Conservation (phyloP, 495 filamentous ascomycete species). For the Aspergillus baeticus region DNA sequence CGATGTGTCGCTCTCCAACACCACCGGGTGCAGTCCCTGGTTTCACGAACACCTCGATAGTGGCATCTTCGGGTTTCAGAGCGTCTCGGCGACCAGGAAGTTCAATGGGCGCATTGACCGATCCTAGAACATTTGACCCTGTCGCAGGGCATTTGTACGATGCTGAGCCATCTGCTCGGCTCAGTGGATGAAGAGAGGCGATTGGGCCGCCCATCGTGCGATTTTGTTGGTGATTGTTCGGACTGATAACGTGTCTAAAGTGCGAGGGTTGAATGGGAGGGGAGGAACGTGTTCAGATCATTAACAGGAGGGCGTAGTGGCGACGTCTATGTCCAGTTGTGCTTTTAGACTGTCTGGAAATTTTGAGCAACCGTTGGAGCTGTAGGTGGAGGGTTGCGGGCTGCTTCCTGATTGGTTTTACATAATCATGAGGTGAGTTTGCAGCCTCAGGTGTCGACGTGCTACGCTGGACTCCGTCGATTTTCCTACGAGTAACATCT, state of each 20-base stretch:
- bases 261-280: background rate
- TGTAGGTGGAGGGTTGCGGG: constrained; percentile 14
- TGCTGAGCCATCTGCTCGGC: constrained; percentile 83
- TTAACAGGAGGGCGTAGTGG: background rate
- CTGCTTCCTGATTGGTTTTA: constrained; percentile 15
- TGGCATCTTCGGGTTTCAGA: constrained; percentile 84
- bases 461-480: background rate
- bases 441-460: background rate
- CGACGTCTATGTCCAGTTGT: background rate
- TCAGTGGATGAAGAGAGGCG: constrained; percentile 50
- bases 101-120: constrained; percentile 92
- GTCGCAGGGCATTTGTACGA: constrained; percentile 66
- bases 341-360: constrained; percentile 11
- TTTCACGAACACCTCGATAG: constrained; percentile 85
- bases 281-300: background rate
- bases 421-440: no score
- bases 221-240: background rate
- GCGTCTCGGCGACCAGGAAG: constrained; percentile 72
- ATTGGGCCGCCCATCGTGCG: constrained; percentile 38
- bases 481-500: background rate
- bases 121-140: constrained; percentile 77
- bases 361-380: constrained; percentile 15
- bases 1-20: constrained; percentile 67
- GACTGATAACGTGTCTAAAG: background rate
- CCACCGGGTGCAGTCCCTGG: constrained; percentile 64